These are phyloP conservation scores for Trichoderma citrinoviride DNA, from an alignment of 2,329 filamentous ascomycete species.

Conservation along the genomic window DNA sequence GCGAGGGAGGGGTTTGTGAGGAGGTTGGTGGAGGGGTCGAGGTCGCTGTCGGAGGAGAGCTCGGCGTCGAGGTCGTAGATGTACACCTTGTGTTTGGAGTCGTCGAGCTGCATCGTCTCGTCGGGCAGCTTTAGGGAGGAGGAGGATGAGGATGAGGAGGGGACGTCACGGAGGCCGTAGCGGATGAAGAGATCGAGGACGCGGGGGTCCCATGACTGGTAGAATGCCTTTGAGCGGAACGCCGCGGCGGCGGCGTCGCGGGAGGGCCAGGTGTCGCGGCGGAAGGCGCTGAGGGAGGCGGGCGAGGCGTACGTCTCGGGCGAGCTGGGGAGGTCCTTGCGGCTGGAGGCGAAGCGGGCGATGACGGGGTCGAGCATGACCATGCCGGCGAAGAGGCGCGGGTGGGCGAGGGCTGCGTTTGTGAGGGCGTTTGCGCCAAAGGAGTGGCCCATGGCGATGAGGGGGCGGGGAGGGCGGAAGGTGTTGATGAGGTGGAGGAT, in stretches of 20 bases:
- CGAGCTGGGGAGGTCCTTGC: not conserved
- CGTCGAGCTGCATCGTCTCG: slow-evolving; percentile 79
- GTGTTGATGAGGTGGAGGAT: slow-evolving; percentile 81
- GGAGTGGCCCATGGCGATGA: slow-evolving; percentile 84
- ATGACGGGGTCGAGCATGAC: slow-evolving; percentile 86
- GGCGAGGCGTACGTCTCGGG: slow-evolving; percentile 36
- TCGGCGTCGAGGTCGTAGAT: slow-evolving; percentile 89
- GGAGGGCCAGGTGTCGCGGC: slow-evolving; percentile 81
- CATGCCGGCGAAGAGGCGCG: slow-evolving; percentile 72
- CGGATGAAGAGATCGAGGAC: slow-evolving; percentile 63
- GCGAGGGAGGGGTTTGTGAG: slow-evolving; percentile 49
- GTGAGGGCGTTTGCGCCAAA: slow-evolving; percentile 76
- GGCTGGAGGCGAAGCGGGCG: slow-evolving; percentile 43
- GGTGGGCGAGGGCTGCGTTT: slow-evolving; percentile 72
- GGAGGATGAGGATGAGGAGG: not conserved
- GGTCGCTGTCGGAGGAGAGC: slow-evolving; percentile 56
- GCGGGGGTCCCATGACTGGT: slow-evolving; percentile 75
- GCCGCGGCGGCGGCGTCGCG: slow-evolving; percentile 63
- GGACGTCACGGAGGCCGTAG: slow-evolving; percentile 69
- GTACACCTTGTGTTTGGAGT: slow-evolving; percentile 83
- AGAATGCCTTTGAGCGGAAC: slow-evolving; percentile 68
- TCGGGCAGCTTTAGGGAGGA: slow-evolving; percentile 34
- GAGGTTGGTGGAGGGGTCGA: slow-evolving; percentile 37
- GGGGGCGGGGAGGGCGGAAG: slow-evolving; percentile 75
- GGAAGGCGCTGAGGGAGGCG: slow-evolving; percentile 62